phyloP scores from a whole-genome alignment of 805 yeast genomes.

The Scheffersomyces amazonensis region DNA sequence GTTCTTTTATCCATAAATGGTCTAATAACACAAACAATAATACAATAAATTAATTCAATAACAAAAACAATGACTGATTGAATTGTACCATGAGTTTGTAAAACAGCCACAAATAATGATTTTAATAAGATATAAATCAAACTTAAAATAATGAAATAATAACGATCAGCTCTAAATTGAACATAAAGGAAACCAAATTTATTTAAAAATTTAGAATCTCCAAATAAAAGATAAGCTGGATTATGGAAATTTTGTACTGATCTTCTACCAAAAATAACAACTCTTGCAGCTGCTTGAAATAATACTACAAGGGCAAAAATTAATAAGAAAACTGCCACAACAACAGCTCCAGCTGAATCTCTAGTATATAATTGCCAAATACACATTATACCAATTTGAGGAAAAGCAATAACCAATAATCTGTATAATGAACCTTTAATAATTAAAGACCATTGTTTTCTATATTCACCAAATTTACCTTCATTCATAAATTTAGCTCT shows the following conservation, averaged over 20 bases:
- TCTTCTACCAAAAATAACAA: slow-evolving; percentile 68
- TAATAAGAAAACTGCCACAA: slow-evolving; percentile 73
- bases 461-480: slow-evolving; percentile 69
- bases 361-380: slow-evolving; percentile 85
- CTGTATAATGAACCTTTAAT: slow-evolving; percentile 89
- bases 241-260: slow-evolving; percentile 75
- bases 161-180: slow-evolving; percentile 83
- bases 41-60: slow-evolving; percentile 70
- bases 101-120: slow-evolving; percentile 80
- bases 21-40: slow-evolving; percentile 62
- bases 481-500: slow-evolving; percentile 57
- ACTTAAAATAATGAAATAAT: slow-evolving; percentile 73
- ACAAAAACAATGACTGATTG: slow-evolving; percentile 78
- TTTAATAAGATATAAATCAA: slow-evolving; percentile 67
- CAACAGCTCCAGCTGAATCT: slow-evolving; percentile 81
- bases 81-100: slow-evolving; percentile 76
- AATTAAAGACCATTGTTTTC: slow-evolving; percentile 79
- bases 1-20: slow-evolving; percentile 96
- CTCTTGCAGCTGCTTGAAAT: slow-evolving; percentile 69
- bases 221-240: slow-evolving; percentile 88
- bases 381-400: slow-evolving; percentile 77
- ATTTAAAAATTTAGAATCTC: slow-evolving; percentile 77
- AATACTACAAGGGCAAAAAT: slow-evolving; percentile 57
- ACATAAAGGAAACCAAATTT: slow-evolving; percentile 91
- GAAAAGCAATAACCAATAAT: slow-evolving; percentile 78